Conservation (phyloP, 306 rosid genomes). For the Styphnolobium japonicum region DNA sequence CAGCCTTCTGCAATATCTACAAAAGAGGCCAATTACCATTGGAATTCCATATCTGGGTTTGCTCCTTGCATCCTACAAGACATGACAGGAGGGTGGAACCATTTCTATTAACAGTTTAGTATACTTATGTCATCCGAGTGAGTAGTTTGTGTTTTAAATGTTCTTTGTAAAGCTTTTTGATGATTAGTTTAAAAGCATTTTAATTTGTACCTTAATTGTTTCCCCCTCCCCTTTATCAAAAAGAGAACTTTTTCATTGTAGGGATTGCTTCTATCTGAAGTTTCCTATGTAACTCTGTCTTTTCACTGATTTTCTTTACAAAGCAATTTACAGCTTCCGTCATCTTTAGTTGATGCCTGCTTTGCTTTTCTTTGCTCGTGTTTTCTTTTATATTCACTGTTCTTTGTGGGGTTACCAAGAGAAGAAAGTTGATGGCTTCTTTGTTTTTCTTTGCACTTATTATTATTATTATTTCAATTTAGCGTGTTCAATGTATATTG, state of each 20-base stretch:
- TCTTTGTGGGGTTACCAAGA: neutral
- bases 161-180: conserved; percentile 38
- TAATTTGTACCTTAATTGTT: conserved; percentile 25
- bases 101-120: conserved; percentile 27
- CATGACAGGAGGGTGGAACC: conserved; percentile 20
- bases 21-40: conserved; percentile 17
- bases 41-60: conserved; percentile 22
- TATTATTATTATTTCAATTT: too few relatives aligned
- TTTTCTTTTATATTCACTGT: neutral
- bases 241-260: neutral
- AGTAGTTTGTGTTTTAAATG: conserved; percentile 25
- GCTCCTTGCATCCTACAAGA: conserved; percentile 11
- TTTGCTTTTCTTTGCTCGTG: neutral
- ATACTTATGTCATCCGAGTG: conserved; percentile 34
- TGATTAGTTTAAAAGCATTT: conserved; percentile 20
- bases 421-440: neutral
- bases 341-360: neutral
- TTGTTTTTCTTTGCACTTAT: too few relatives aligned
- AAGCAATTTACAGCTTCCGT: neutral
- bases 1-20: conserved; percentile 24
- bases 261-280: conserved; percentile 23
- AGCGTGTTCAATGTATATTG: too few relatives aligned
- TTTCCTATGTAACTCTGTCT: conserved; percentile 26
- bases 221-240: neutral
- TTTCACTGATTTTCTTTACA: neutral